Evolutionary conservation across 805 yeast genomes (phyloP).

Genomic region (Scheffersomyces ergatensis): DNA sequence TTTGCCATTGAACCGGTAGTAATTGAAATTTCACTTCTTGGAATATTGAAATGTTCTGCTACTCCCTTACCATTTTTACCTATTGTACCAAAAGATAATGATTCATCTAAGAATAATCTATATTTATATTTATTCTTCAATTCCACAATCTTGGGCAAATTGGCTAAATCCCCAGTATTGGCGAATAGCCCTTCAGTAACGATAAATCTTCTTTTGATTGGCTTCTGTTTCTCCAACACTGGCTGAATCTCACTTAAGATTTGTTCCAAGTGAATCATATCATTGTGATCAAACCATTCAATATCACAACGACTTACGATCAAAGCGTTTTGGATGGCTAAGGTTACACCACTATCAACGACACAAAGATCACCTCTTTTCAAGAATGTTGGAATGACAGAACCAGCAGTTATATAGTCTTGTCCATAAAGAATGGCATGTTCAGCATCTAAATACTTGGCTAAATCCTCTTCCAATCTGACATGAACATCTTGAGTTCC

Average conservation of each 20-base stretch:
- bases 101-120: conserved; percentile 84
- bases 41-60: conserved; percentile 67
- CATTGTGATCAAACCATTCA: conserved; percentile 84
- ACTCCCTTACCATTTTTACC: conserved; percentile 87
- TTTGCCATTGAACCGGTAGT: conserved; percentile 85
- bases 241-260: conserved; percentile 61
- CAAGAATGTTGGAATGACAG: conserved; percentile 89
- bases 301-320: conserved; percentile 83
- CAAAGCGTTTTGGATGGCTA: conserved; percentile 85
- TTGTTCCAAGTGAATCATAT: conserved; percentile 75
- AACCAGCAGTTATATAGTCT: conserved; percentile 81
- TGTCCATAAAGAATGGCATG: conserved; percentile 87
- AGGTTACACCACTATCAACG: conserved; percentile 74
- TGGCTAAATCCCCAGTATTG: conserved; percentile 75
- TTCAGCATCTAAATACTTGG: conserved; percentile 74
- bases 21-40: conserved; percentile 74
- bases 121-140: conserved; percentile 81
- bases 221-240: conserved; percentile 60
- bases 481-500: conserved; percentile 93
- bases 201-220: conserved; percentile 85
- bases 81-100: conserved; percentile 79
- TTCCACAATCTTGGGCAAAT: conserved; percentile 63
- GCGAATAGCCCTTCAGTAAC: conserved; percentile 89
- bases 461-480: conserved; percentile 70
- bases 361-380: conserved; percentile 93